Percentiles rank a stretch among this genome's conserved stretches.
Evolutionary conservation across 176 grass and related monocot genomes (phyloP).

Genomic region (Tillandsia fasciculata): DNA sequence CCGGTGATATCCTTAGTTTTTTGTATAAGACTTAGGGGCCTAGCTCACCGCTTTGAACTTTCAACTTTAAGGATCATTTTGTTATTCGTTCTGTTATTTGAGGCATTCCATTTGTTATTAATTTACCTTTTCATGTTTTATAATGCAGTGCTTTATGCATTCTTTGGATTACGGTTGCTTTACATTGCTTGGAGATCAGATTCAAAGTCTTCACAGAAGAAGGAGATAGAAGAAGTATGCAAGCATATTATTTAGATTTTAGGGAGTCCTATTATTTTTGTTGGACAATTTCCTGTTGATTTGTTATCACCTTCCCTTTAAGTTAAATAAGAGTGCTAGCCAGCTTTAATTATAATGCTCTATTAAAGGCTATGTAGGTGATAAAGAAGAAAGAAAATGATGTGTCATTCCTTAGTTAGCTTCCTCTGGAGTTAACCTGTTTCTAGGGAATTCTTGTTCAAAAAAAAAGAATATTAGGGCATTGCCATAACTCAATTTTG

Average conservation of each 20-base stretch:
- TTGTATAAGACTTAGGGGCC: too few relatives aligned
- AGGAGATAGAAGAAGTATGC: constrained; percentile 94
- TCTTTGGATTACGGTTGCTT: constrained; percentile 82
- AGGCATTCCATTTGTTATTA: constrained; percentile 11
- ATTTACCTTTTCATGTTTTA: constrained; percentile 15
- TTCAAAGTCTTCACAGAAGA: constrained; percentile 80
- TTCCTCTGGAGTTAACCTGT: too few relatives aligned
- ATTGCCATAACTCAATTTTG: too few relatives aligned
- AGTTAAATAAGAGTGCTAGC: not conserved
- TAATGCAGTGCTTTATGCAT: constrained; percentile 52
- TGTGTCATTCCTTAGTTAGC: too few relatives aligned
- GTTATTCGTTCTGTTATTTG: not conserved
- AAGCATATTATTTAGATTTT: too few relatives aligned
- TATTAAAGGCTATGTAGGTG: not conserved
- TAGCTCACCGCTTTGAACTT: too few relatives aligned
- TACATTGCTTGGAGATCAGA: constrained; percentile 97
- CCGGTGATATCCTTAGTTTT: too few relatives aligned
- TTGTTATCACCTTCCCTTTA: not conserved
- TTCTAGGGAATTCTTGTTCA: too few relatives aligned
- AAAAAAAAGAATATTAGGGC: too few relatives aligned
- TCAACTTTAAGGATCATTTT: not conserved
- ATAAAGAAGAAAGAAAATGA: too few relatives aligned
- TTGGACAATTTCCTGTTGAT: not conserved
- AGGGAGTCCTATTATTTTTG: constrained; percentile 6
- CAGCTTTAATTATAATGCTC: not conserved